These are phyloP conservation scores for Trichoderma citrinoviride DNA, from an alignment of 2,329 filamentous ascomycete species.

Conservation along the genomic window DNA sequence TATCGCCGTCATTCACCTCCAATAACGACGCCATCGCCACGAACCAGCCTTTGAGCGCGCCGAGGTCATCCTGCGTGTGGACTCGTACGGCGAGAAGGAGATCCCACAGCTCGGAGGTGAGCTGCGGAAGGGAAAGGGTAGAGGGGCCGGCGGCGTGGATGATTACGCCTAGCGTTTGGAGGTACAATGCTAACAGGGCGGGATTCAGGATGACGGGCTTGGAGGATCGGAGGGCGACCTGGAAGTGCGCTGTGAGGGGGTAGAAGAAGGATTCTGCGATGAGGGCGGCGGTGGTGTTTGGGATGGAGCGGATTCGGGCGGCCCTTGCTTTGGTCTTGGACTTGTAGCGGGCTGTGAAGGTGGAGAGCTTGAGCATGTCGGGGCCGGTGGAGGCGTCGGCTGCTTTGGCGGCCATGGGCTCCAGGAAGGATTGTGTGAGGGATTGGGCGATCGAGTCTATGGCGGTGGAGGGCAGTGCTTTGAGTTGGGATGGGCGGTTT, in stretches of 20 bases:
- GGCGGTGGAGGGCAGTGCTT: slow-evolving; percentile 54
- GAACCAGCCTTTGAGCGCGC: slow-evolving; percentile 70
- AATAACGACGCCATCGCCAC: slow-evolving; percentile 77
- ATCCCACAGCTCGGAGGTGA: slow-evolving; percentile 82
- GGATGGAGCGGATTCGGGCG: slow-evolving; percentile 52
- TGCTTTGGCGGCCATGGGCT: slow-evolving; percentile 76
- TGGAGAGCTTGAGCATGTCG: slow-evolving; percentile 81
- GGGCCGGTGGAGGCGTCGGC: slow-evolving; percentile 79
- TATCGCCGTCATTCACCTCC: slow-evolving; percentile 74
- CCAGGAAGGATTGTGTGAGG: slow-evolving; percentile 70
- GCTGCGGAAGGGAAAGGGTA: slow-evolving; percentile 69
- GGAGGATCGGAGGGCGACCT: slow-evolving; percentile 54
- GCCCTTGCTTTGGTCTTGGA: slow-evolving; percentile 31
- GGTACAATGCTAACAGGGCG: slow-evolving; percentile 71
- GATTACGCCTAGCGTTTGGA: slow-evolving; percentile 82
- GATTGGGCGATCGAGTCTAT: slow-evolving; percentile 66
- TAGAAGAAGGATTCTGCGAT: slow-evolving; percentile 80
- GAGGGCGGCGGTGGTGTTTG: slow-evolving; percentile 75
- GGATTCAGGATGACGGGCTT: slow-evolving; percentile 68
- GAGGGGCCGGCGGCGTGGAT: slow-evolving; percentile 80
- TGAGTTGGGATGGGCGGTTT: slow-evolving; percentile 40
- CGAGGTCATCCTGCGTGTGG: slow-evolving; percentile 57
- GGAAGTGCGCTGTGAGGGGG: slow-evolving; percentile 78
- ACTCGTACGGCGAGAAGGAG: slow-evolving; percentile 71
- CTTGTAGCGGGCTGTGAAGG: slow-evolving; percentile 66